Evolutionary conservation across 495 filamentous ascomycete species (phyloP), one percentile per base, ranked within the genome.

Genomic region (Hypoxylon perforatum): DNA sequence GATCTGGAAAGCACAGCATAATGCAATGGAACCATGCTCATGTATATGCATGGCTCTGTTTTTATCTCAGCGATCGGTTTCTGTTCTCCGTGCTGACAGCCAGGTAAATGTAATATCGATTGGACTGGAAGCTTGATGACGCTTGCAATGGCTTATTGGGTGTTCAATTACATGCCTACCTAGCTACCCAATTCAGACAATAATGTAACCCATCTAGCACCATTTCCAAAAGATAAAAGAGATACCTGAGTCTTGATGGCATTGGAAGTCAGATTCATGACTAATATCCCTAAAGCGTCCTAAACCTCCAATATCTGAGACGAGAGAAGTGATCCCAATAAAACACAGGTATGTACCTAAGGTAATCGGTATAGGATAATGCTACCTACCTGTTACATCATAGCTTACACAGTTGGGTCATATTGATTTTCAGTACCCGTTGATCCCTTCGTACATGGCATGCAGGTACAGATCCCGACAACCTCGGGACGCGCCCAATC

Each of bases 401-500:
- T 12, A 17, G 44, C n/a, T 17, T 14, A 22, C 41, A 42, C 49
- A 21, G 11, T 39, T 4, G 35, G 41, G 41, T 54, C 41, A 47
- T 48, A 54, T 48, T 25, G 58, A 54, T 48, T 25, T 5, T 25
- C 9, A 15, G 17, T 10, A 47, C 15, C 35, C n/a, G 54, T 53
- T 45, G 41, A 42, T 19, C 21, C 18, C 21, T 42, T 52, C 38
- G 21, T 52, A 45, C 18, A 41, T 49, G 19, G 6, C 57, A 63
- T 59, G 57, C 52, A 62, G 64, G 57, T 57, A 62, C 52, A 53
- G 23, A 17, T 18, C 47, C 48, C 22, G 9, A 18, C 45, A 53
- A 57, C 9, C 64, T 39, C 45, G 38, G 52, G 53, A 53, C 18
- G 11, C 14, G 11, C 39, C 28, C 25, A 9, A n/a, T n/a, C 12